phyloP scores from a whole-genome alignment of 805 yeast genomes.

The Ascoidea rubescens region DNA sequence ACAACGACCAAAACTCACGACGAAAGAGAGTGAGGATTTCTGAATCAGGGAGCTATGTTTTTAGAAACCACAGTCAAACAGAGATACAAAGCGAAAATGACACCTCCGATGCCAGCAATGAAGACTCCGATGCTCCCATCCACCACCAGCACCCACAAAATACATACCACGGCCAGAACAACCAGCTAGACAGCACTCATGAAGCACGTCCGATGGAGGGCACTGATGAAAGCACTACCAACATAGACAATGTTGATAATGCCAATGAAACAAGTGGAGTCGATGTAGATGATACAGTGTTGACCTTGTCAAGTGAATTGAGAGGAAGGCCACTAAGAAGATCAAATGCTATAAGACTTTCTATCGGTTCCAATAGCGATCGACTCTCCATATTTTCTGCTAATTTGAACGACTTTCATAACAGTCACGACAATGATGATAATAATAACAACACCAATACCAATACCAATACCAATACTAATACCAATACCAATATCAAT shows the following conservation, averaged over 20 bases:
- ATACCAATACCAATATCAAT: background rate
- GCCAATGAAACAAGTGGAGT: too few relatives aligned
- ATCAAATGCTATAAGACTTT: background rate
- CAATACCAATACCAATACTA: background rate
- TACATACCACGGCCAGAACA: too few relatives aligned
- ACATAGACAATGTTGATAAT: too few relatives aligned
- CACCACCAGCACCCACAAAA: too few relatives aligned
- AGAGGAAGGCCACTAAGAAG: background rate
- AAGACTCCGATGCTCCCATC: background rate
- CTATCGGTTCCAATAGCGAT: background rate
- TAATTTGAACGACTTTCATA: too few relatives aligned
- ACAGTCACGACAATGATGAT: background rate
- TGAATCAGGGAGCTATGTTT: background rate
- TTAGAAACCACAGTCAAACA: background rate
- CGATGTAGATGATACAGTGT: too few relatives aligned
- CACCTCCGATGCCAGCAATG: too few relatives aligned
- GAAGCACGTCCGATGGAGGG: too few relatives aligned
- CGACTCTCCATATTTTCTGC: too few relatives aligned
- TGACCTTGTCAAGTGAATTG: too few relatives aligned
- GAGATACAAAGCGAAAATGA: background rate
- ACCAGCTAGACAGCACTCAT: too few relatives aligned
- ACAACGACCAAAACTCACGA: background rate
- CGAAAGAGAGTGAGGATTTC: background rate
- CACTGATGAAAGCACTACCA: too few relatives aligned
- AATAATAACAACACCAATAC: conserved; percentile 2